These are phyloP conservation scores for Mycosarcoma maydis DNA, from an alignment of 1,284 basidiomycete genomes.

Conservation along the genomic window DNA sequence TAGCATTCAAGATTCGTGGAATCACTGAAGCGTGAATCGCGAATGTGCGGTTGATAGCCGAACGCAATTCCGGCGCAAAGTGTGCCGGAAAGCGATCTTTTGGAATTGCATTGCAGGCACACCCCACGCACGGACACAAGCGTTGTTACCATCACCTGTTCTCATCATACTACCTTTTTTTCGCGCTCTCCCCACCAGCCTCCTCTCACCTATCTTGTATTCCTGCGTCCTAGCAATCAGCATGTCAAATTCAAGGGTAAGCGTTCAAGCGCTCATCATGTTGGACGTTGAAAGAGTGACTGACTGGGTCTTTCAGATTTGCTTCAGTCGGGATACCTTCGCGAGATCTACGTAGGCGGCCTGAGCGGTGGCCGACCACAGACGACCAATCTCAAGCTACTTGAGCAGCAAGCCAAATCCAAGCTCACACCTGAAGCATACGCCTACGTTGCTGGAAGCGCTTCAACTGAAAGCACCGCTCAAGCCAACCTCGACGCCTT, in stretches of 20 bases:
- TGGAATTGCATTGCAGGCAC: too few relatives aligned
- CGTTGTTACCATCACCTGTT: too few relatives aligned
- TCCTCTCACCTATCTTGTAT: too few relatives aligned
- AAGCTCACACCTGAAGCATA: constrained; percentile 51
- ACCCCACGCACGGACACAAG: too few relatives aligned
- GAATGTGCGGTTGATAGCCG: too few relatives aligned
- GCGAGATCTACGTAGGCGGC: constrained; percentile 56
- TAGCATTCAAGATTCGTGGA: too few relatives aligned
- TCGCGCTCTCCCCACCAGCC: too few relatives aligned
- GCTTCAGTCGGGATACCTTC: constrained; percentile 36
- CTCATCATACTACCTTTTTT: too few relatives aligned
- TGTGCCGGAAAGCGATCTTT: too few relatives aligned
- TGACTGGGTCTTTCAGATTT: neutral
- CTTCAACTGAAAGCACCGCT: constrained; percentile 49
- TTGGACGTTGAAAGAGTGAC: neutral
- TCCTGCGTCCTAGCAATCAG: neutral
- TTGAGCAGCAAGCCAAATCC: constrained; percentile 44
- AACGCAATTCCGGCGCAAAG: too few relatives aligned
- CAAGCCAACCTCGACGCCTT: constrained; percentile 47
- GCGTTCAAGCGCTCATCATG: neutral
- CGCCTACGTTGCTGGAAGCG: constrained; percentile 57
- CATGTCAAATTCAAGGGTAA: constrained; percentile 39
- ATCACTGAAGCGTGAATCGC: too few relatives aligned
- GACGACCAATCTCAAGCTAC: constrained; percentile 40
- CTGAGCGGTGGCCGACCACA: constrained; percentile 35